Conservation (phyloP, 306 rosid species). For the Cucurbita argyrosperma region DNA sequence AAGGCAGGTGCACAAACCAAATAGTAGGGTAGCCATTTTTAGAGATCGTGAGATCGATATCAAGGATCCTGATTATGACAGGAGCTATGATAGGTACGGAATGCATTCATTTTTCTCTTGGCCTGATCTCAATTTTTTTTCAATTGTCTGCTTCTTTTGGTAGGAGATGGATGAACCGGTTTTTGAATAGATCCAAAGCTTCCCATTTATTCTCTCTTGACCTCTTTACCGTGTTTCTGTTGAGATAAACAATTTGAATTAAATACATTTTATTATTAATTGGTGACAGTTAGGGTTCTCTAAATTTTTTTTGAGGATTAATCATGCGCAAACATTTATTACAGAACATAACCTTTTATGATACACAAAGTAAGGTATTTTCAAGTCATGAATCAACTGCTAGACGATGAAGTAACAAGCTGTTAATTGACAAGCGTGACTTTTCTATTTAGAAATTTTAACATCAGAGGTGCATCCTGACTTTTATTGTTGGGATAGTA, state of each 20-base stretch:
- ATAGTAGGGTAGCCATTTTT: conserved; percentile 83
- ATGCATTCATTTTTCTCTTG: neutral
- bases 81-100: conserved; percentile 74
- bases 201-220: neutral
- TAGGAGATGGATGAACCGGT: neutral
- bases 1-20: conserved; percentile 51
- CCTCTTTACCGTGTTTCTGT: neutral
- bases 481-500: neutral
- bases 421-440: neutral
- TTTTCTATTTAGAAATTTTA: neutral
- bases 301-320: neutral
- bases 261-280: neutral
- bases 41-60: conserved; percentile 85
- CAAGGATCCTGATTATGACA: conserved; percentile 91
- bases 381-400: neutral
- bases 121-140: neutral
- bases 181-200: neutral
- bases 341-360: neutral
- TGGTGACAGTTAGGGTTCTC: neutral
- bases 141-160: neutral
- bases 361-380: neutral
- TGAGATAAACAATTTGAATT: neutral
- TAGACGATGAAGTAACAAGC: neutral
- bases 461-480: neutral
- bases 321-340: neutral